Base-by-base conservation (phyloP, 208 protist species). In the Leishmania braziliensis region DNA sequence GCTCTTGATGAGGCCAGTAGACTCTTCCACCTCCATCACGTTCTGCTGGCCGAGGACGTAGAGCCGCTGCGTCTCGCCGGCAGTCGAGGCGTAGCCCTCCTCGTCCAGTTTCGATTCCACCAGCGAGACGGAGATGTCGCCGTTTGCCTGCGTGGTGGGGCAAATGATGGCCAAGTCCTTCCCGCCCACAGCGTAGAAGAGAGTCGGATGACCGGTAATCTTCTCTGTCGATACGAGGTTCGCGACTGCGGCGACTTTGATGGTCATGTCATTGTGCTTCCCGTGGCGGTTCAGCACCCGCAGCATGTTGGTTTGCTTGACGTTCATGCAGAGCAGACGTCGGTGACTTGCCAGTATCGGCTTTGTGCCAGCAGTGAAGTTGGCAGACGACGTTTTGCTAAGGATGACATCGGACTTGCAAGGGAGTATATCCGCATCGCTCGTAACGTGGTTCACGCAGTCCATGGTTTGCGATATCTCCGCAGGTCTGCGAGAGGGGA, bases 111-210 rank as follows among this genome's bases (percentile, higher is more conserved):
- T 83, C 16, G 84, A 69, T 62, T 92, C 84, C 50, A 88, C 81
- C 53, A 89, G 43, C 9, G 83, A 78, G 53, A 96, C 85, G 10
- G 79, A 77, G 26, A 96, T 86, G 58, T 95, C 90, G 6, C 92
- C 92, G 84, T 86, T 97, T 0, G 95, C 92, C 39, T 92, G 88
- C 23, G 84, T 92, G 1, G 84, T 84, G n/a, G 92, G 90, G 48
- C 77, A 87, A 39, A 97, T 85, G 10, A 94, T 84, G 48, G 89
- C 84, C 65, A 97, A 81, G 20, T 88, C 80, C 53, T 87, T 88
- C 12, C 88, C 92, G 54, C 95, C 92, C 5, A 94, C 91, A 5
- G 91, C 93, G 77, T 93, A 95, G 82, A 97, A 97, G 23, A 91
- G 82, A 12, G 84, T 83, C 14, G 88, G 88, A 80, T 92, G 88